Percentiles rank a stretch among this genome's conserved stretches.
These are phyloP conservation scores for Aphanomyces cochlioides DNA, from an alignment of 352 stramenopile genomes.

Conservation along the genomic window DNA sequence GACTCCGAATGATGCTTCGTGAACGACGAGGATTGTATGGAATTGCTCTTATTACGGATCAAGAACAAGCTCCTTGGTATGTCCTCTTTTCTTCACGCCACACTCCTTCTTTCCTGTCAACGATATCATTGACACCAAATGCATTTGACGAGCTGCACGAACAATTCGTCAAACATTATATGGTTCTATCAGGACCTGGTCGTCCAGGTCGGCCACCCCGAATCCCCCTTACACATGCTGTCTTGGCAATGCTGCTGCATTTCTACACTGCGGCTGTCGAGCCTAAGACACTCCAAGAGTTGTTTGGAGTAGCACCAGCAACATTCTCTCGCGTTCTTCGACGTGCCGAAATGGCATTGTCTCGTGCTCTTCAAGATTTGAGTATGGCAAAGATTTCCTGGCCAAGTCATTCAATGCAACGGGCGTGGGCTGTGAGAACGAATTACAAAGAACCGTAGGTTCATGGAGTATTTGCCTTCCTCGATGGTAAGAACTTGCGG, in stretches of 20 bases:
- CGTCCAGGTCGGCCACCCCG: not conserved
- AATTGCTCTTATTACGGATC: too few relatives aligned
- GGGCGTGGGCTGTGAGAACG: not conserved
- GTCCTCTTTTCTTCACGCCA: too few relatives aligned
- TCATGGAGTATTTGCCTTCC: not conserved
- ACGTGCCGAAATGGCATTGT: not conserved
- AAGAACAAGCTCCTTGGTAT: too few relatives aligned
- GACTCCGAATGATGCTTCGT: too few relatives aligned
- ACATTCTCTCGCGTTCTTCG: not conserved
- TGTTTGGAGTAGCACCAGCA: slow-evolving; percentile 1
- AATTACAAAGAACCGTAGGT: not conserved
- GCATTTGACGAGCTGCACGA: not conserved
- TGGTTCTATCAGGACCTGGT: not conserved
- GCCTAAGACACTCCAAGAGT: slow-evolving; percentile 13
- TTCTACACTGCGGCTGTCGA: slow-evolving; percentile 24
- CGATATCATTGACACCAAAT: slow-evolving; percentile 18
- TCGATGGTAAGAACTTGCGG: not conserved
- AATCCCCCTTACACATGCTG: slow-evolving; percentile 1
- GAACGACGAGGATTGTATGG: too few relatives aligned
- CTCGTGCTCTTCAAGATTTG: not conserved
- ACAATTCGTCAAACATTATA: not conserved
- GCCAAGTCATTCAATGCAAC: not conserved
- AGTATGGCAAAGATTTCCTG: not conserved
- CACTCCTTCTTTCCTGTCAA: slow-evolving; percentile 23
- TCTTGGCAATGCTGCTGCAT: slow-evolving; percentile 2